A percentile compares a stretch with the other conserved stretches of the same genome.
Evolutionary conservation across 2,329 filamentous ascomycete genomes (phyloP).

Genomic region (Aspergillus sp.): DNA sequence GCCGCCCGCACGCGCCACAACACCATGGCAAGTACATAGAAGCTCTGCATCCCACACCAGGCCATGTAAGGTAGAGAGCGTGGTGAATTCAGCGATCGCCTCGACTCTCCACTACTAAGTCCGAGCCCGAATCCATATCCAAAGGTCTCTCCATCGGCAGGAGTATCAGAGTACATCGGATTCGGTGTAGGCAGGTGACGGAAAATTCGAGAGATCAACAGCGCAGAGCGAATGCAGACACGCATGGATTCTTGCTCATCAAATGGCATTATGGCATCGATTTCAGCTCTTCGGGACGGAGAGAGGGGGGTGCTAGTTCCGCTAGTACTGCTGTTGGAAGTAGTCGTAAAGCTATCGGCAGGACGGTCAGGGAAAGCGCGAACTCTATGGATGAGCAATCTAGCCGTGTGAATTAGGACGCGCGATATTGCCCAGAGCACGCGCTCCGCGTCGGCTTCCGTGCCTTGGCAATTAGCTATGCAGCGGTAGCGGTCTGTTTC

Average conservation of each 20-base stretch:
- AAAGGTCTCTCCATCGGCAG: not conserved
- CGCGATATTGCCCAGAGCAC: conserved; percentile 5
- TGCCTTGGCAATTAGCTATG: conserved; percentile 14
- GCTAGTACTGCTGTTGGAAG: too few species aligned
- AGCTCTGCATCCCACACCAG: conserved; percentile 2
- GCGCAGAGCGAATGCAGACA: too few species aligned
- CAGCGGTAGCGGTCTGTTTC: conserved; percentile 20
- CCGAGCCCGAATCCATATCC: too few species aligned
- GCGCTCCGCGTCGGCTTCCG: conserved; percentile 20
- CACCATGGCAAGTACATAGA: not conserved
- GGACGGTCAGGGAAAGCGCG: not conserved
- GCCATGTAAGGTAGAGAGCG: conserved; percentile 8
- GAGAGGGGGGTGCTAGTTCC: too few species aligned
- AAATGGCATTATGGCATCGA: too few species aligned
- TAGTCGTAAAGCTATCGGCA: not conserved
- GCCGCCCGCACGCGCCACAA: not conserved
- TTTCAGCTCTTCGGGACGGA: too few species aligned
- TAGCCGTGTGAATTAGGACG: not conserved
- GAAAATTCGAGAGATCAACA: too few species aligned
- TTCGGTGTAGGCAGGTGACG: not conserved
- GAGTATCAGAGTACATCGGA: not conserved
- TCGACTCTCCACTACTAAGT: not conserved
- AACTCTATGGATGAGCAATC: not conserved
- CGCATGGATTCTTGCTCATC: too few species aligned
- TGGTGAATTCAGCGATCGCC: not conserved